Percentiles rank a stretch among this genome's conserved stretches.
Evolutionary conservation across 2,329 filamentous ascomycete species (phyloP).

Genomic region (Trichoderma gracile): DNA sequence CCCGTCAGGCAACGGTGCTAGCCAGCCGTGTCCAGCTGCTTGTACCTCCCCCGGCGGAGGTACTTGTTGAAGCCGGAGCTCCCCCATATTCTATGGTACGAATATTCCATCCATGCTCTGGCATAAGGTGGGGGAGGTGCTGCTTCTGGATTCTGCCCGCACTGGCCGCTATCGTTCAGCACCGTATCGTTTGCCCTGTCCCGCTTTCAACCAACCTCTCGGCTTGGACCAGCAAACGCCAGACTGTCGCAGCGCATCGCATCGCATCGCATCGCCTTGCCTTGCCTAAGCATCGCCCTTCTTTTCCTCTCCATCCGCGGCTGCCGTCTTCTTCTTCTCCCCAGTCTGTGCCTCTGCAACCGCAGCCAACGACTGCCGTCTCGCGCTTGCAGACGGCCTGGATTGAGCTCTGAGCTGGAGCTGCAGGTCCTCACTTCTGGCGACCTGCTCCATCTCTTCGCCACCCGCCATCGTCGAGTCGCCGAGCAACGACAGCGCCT

Average conservation of each 20-base stretch:
- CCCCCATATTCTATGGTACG: background rate
- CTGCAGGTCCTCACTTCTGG: background rate
- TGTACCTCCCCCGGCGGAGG: constrained; percentile 20
- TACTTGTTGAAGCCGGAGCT: constrained; percentile 10
- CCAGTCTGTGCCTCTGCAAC: background rate
- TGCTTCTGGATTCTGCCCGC: constrained; percentile 26
- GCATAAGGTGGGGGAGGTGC: constrained; percentile 21
- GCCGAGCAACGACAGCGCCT: constrained; percentile 7
- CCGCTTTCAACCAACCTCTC: constrained; percentile 14
- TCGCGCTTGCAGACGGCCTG: background rate
- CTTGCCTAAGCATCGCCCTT: background rate
- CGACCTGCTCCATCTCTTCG: constrained; percentile 9
- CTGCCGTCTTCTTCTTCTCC: background rate
- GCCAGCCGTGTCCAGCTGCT: background rate
- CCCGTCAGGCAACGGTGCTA: too few species aligned
- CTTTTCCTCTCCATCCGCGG: background rate
- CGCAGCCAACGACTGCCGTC: constrained; percentile 6
- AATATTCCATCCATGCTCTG: background rate
- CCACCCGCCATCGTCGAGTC: constrained; percentile 22
- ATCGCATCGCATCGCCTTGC: constrained; percentile 3
- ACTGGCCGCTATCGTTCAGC: constrained; percentile 20
- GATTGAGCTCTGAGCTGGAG: background rate
- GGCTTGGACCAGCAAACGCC: background rate
- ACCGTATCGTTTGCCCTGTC: background rate
- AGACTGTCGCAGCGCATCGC: background rate